Conservation (phyloP, 768 basidiomycete genomes). For the Phlebiopsis gigantea region DNA sequence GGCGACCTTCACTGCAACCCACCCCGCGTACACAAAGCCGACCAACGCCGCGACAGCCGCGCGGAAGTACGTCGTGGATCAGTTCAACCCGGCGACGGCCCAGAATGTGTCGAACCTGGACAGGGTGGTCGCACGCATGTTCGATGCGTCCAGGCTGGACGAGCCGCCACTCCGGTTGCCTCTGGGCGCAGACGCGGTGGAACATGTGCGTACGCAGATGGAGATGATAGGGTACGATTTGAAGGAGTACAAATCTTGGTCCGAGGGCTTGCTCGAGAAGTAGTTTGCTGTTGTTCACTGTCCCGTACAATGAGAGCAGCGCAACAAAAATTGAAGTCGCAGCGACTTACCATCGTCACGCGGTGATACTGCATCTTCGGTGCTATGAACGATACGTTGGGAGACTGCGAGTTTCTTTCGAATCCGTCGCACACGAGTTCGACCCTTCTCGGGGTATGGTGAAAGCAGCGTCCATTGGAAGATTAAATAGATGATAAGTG, state of each 20-base stretch:
- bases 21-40: background rate
- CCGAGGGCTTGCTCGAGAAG: constrained; percentile 2
- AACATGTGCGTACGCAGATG: background rate
- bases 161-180: constrained; percentile 7
- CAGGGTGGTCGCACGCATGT: constrained; percentile 4
- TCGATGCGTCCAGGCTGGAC: background rate
- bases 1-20: background rate
- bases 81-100: background rate
- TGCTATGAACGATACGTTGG: too few species aligned
- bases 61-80: background rate
- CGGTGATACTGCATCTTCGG: too few species aligned
- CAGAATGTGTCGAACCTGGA: background rate
- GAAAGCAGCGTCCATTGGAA: background rate
- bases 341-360: too few species aligned
- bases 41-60: too few species aligned
- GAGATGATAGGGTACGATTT: background rate
- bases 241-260: constrained; percentile 7
- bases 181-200: constrained; percentile 6
- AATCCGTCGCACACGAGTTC: background rate
- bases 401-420: background rate
- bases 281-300: background rate
- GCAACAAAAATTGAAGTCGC: too few species aligned
- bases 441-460: background rate
- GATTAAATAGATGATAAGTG: background rate
- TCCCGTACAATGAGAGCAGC: too few species aligned